Evolutionary conservation across 2,329 filamentous ascomycete species (phyloP), one percentile per base, ranked within the genome.

Genomic region (Hymenoscyphus repandus): DNA sequence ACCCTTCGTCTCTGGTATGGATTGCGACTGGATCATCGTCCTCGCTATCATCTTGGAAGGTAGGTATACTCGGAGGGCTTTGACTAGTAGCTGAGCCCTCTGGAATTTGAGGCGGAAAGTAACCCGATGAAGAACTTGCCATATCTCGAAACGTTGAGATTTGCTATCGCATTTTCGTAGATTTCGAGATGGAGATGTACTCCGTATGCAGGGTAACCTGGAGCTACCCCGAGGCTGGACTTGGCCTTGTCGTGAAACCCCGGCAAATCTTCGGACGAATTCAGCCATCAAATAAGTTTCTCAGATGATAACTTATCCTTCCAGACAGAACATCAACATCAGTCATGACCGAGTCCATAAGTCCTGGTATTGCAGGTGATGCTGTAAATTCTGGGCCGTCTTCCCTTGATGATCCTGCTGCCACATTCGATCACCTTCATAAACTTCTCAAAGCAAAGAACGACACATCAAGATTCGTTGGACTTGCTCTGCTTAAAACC

Each of bases 401-500:
- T 18, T 18, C 20, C 17, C 44, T 53, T 7, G 36, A 38, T 32
- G 54, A 64, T 55, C 17, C 57, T 20, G n/a, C 51, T 32, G 52
- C 54, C 37, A 56, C 60, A 3, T 60, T 80, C 46, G 67, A 74
- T 45, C 78, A 77, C 59, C 75, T 85, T 47, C 71, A 79, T 56
- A 61, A 70, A 1, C 72, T 86, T 2, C 73, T 88, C 32, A 70
- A 71, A 48, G 68, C 78, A 48, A 82, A 80, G 53, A 77, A 86
- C 62, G 83, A 88, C 62, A 87, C 84, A 0, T 79, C 81, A 17
- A 76, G 80, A 60, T 86, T 88, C 58, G 82, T 86, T 36, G 84
- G 82, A 6, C 70, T 88, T 18, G 80, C 82, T 1, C 72, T 87
- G 18, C 72, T 87, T 45, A 85, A 82, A 60, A 78, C 80, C n/a